Evolutionary conservation across 1,139 yeast species (phyloP), one percentile per base, ranked within the genome.

Genomic region (Ogataea hybrid): DNA sequence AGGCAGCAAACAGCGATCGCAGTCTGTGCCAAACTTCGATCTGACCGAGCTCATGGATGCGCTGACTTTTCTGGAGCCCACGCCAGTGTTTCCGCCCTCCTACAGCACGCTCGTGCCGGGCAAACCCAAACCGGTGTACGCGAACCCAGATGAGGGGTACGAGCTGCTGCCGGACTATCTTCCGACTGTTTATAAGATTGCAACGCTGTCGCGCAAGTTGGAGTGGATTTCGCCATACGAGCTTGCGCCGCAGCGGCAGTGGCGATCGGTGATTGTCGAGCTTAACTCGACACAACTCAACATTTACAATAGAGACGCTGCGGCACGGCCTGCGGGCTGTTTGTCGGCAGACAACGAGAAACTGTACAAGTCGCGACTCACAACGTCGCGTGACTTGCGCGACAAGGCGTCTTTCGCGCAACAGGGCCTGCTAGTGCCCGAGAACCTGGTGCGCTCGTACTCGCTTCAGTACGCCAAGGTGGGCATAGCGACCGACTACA

Each of bases 241-340:
- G 52, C 70, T 79, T 4, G 71, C 86, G 0, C 71, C 79, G 1
- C 61, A 71, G 8, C 63, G 88, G 50, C 71, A 75, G n/a, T 84
- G 92, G 92, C 77, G 70, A 54, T 68, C 72, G 39, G 69, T 71
- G 25, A 67, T 84, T 6, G 66, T 83, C 64, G 92, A 84, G 56
- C 63, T 84, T 27, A 84, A 84, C 62, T 80, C 87, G 2, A 84
- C 92, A 1, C 92, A 84, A 62, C 59, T 84, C 28, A 84, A 84
- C 59, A 68, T 84, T 40, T 84, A 84, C 57, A 50, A 61, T 18
- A 35, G 40, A 44, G 53, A 32, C 23, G 37, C 15, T 21, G 32
- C 22, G 22, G 6, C 23, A 4, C n/a, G 18, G 22, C 20, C 15
- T 64, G 21, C 21, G 9, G 21, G 21, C 21, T 20, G 21, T 20